Evolutionary conservation across 768 basidiomycete species (phyloP), one percentile per base, ranked within the genome.

Genomic region (Collybiopsis luxurians): DNA sequence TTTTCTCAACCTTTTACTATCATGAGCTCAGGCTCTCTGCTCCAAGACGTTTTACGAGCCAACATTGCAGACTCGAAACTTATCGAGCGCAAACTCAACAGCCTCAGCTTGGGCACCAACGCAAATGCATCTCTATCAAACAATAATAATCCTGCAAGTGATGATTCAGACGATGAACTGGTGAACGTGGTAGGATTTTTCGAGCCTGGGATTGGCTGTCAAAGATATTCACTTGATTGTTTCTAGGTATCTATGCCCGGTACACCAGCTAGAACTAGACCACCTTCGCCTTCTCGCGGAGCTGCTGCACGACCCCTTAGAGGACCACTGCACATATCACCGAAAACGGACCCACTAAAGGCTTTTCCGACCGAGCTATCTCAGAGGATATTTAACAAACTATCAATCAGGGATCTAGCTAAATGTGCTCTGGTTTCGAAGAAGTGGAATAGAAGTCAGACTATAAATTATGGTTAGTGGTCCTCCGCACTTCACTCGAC

Each of bases 361-460:
- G 78, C 72, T 1, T 79, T 97, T 44, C 90, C 92, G 1, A 95
- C 92, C 7, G 89, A 93, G 61, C 64, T 95, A 19, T 86, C 87
- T 0, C 92, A 95, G 64, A 76, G 81, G 17, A 84, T 96, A 56
- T 94, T 96, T 65, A 69, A 79, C 1, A 70, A 71, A 51, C 74
- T 97, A 5, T 70, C 81, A 12, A 72, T 89, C 27, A 71, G 71
- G 56, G 85, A 92, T 55, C 80, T 96, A 38, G 87, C 90, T 3
- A 79, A 81, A 54, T 95, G 92, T 64, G 81, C 92, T 23, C 71
- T 86, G 31, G 92, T 96, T 4, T 92, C 84, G 46, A 86, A 82
- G 70, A 90, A 92, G 71, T 97, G 95, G 95, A 81, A 78, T 58
- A 85, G 85, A 67, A 94, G 91, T 60, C 92, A 95, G 73, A 90